A percentile compares a stretch with the other conserved stretches of the same genome.
These are phyloP conservation scores for Casaregolazyma suthepensis DNA, from an alignment of 1,139 yeast genomes.

Conservation along the genomic window DNA sequence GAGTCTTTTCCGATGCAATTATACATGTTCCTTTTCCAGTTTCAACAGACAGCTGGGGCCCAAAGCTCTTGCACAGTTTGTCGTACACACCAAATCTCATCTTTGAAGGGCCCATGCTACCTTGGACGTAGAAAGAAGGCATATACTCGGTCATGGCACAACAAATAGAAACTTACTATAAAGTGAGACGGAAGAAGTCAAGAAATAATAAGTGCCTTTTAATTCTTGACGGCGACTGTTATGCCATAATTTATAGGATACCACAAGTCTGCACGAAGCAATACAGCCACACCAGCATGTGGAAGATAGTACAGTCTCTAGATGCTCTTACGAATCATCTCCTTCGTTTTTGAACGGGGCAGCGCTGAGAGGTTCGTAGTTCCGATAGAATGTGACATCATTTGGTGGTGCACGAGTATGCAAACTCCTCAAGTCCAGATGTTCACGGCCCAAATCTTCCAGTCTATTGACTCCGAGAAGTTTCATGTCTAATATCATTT, in stretches of 20 bases:
- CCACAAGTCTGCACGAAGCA: not conserved
- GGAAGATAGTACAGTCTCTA: not conserved
- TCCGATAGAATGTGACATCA: not conserved
- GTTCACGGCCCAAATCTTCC: slow-evolving; percentile 34
- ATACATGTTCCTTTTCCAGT: not conserved
- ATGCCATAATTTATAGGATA: not conserved
- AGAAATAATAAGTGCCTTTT: not conserved
- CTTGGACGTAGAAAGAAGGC: slow-evolving; percentile 1
- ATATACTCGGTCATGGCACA: not conserved
- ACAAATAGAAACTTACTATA: not conserved
- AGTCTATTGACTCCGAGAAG: slow-evolving; percentile 41
- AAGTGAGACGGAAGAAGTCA: not conserved
- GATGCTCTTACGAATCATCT: not conserved
- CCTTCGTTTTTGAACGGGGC: not conserved
- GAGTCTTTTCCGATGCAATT: slow-evolving; percentile 5
- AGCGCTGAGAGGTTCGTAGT: not conserved
- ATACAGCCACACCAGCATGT: not conserved
- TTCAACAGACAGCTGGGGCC: slow-evolving; percentile 1
- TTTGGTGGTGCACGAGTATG: not conserved
- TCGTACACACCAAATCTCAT: not conserved
- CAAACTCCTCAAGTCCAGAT: slow-evolving; percentile 16
- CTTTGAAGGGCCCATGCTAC: not conserved
- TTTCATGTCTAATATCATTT: slow-evolving; percentile 39
- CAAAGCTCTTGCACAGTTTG: slow-evolving; percentile 1
- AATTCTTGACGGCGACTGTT: not conserved